Base-by-base conservation (phyloP, 1,284 basidiomycete species). In the Porodaedalea pini region DNA sequence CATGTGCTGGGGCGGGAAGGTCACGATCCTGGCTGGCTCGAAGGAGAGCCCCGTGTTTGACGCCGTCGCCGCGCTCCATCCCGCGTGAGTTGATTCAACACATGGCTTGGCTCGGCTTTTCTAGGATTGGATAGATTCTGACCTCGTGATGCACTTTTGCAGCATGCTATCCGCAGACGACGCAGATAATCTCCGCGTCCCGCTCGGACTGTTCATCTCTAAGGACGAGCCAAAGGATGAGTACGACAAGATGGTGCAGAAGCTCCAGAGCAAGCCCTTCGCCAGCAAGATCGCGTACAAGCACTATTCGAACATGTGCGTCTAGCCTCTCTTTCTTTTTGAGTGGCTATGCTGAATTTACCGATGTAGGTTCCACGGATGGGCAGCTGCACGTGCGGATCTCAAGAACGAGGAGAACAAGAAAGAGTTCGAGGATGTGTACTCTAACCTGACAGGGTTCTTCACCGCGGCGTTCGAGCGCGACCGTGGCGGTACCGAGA, bases 381-480 rank as follows among this genome's bases (percentile, higher is more conserved):
- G 84, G 78, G 86, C 86, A 3, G 86, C 84, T 6, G 87, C 87
- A 2, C 78, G 87, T 49, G 86, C 80, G 0, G 72, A 89, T 66
- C 73, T 89, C 50, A 75, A 79, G 44, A 75, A 88, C 58, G 67
- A 76, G 32, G 81, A 85, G 61, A 88, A 87, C 71, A 77, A 78
- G 64, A 81, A 81, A 69, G 80, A 83, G 76, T 82, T 74, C 66
- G 80, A 85, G 66, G 83, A 87, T 61, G 75, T 88, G 31, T 88
- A 88, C 69, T 69, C 71, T 41, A 76, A 75, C 29, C 70, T 85
- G 0, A 72, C 76, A 11, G 73, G 70, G 11, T 88, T 80, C 70
- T 83, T 82, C 70, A 64, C 69, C 45, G 68, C 66, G 7, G 66
- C 65, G 2, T 64, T 60, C 44, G 58, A 32, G 19, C 34, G 47